Conservation (phyloP, 225 moss, liverwort and hornwort genomes). For the Sphagnum tenellum region DNA sequence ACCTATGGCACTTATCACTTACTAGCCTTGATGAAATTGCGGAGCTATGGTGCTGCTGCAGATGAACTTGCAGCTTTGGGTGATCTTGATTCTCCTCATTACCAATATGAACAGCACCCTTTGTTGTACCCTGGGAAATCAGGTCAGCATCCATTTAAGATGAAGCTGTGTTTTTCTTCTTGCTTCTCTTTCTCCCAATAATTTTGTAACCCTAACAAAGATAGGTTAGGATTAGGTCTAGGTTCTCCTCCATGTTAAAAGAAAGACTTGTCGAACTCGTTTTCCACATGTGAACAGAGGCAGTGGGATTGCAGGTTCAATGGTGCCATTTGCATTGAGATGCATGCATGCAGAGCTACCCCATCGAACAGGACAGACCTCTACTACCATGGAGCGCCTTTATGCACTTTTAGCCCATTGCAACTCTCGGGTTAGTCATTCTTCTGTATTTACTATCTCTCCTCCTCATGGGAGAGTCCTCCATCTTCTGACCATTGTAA, state of each 20-base stretch:
- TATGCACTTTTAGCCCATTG: constrained; percentile 84
- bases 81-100: constrained; percentile 59
- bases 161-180: too few species aligned
- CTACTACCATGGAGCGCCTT: constrained; percentile 59
- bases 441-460: background rate
- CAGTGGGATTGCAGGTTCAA: constrained; percentile 53
- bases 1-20: constrained; percentile 67
- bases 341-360: constrained; percentile 97
- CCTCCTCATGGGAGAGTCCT: too few species aligned
- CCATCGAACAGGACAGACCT: constrained; percentile 74
- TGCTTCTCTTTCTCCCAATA: too few species aligned
- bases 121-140: constrained; percentile 67
- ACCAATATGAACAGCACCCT: constrained; percentile 70
- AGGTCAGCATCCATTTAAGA: constrained; percentile 25
- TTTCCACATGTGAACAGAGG: background rate
- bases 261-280: background rate
- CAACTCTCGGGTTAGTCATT: constrained; percentile 57
- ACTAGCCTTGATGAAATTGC: constrained; percentile 87
- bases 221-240: too few species aligned
- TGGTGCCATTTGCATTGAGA: constrained; percentile 91
- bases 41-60: constrained; percentile 77
- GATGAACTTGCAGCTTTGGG: constrained; percentile 70
- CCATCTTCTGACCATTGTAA: too few species aligned
- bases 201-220: too few species aligned
- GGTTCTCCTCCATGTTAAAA: background rate